Evolutionary conservation across 2,329 filamentous ascomycete genomes (phyloP), one percentile per base, ranked within the genome.

Genomic region (Lachnellula willkommii): DNA sequence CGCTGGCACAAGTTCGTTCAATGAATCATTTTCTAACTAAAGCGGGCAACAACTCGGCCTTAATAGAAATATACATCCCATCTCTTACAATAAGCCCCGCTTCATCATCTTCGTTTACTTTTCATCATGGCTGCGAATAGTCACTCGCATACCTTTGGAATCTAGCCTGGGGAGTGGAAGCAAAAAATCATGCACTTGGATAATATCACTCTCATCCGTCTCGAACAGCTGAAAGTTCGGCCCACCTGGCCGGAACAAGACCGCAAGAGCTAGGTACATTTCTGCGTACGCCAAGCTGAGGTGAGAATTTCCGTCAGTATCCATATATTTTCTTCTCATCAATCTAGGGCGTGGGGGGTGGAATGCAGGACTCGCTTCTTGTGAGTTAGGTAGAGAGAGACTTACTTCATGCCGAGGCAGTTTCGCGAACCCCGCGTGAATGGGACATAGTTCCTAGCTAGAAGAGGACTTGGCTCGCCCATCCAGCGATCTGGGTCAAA

Each of bases 371-470:
- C 28, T 32, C 3, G 28, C 7, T 32, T 32, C 28, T 32, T 32
- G 8, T 9, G 28, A 32, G 28, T 3, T 11, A 32, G 9, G 28
- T 32, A 32, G 28, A 32, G 28, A 28, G 7, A 32, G n/a, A 49
- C 43, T 54, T 35, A 54, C 52, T 49, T 54, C 46, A 39, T 36
- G 12, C 52, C 52, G 5, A 54, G 37, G 20, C 52, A 54, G 49
- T 49, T 49, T 26, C 52, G 36, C 8, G 52, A 54, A 12, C 52
- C 52, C 2, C 52, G 22, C 12, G 28, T 20, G 24, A 49, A 54
- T 5, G 52, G 43, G 11, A 49, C 45, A 28, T 40, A 49, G 24
- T 49, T 54, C 17, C 46, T 22, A 26, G 8, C 17, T n/a, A 48
- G n/a, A 26, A 35, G 20, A 4, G 52, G 36, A 39, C 43, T 43